Base-by-base conservation (phyloP, 2,329 filamentous ascomycete genomes). In the Fusarium proliferatum region DNA sequence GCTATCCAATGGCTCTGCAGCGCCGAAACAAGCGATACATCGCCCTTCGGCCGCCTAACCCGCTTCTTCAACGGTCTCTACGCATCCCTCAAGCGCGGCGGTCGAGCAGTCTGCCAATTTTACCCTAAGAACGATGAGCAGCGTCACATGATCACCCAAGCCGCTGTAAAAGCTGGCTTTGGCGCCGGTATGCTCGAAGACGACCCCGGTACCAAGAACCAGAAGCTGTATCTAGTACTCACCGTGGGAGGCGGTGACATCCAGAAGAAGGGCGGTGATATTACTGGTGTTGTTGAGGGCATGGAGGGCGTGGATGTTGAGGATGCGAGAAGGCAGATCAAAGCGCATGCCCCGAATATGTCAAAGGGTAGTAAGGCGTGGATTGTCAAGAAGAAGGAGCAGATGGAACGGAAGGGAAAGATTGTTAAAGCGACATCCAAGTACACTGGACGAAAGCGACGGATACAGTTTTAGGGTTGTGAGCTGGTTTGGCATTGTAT, bases 1-100 rank as follows among this genome's bases (percentile, higher is more conserved):
- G 96, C 96, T 2, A 93, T 99, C n/a, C 96, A 99, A 83, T 99
- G 96, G 96, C 87, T 99, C 36, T 99, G 96, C 83, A 98, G 97
- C 82, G 96, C 96, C 45, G 96, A 98, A 82, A 93, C 89, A 67
- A 94, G 90, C 79, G 94, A 97, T 56, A 95, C 96, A 1, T 93
- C 89, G 2, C 93, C 95, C 2, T 89, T 93, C 34, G 94, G 93
- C 0, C 86, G 96, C 10, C 83, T 99, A 33, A 88, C 90, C 9
- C 87, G 96, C 49, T 99, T 99, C 80, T 99, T 99, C 82, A 94
- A 97, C 78, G 94, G 95, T 0, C 84, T 99, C 4, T 99, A 98
- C 83, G 93, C 94, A 0, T 91, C 91, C 68, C 84, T 99, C 71
- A 90, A 91, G 72, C 87, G 96, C 26, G 96, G 96, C 10, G 96